These are phyloP conservation scores for Daldinia sp. DNA, from an alignment of 2,329 filamentous ascomycete genomes.

Conservation along the genomic window DNA sequence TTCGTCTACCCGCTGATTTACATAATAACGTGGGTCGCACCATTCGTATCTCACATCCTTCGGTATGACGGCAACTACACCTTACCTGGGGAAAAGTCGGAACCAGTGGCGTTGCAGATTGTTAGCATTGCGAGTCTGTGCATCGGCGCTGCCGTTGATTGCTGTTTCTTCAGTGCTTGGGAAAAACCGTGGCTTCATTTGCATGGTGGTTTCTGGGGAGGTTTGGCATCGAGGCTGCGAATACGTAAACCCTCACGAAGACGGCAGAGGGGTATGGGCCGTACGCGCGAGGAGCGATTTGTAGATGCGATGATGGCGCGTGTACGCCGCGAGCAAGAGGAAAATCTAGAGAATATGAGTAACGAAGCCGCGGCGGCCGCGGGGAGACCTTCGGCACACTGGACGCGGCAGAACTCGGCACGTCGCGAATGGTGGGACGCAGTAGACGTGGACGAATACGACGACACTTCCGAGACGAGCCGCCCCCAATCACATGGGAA, in stretches of 20 bases:
- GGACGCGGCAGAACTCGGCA: neutral
- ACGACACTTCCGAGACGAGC: constrained; percentile 30
- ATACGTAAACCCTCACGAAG: constrained; percentile 28
- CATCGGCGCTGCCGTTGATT: constrained; percentile 76
- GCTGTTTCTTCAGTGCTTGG: constrained; percentile 73
- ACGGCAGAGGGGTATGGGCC: constrained; percentile 51
- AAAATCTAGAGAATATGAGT: constrained; percentile 51
- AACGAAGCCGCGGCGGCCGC: constrained; percentile 36
- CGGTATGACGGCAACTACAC: constrained; percentile 60
- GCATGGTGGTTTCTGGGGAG: constrained; percentile 51
- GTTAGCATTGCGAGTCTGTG: constrained; percentile 69
- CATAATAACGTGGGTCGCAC: constrained; percentile 77
- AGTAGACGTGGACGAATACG: constrained; percentile 48
- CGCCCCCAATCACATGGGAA: neutral
- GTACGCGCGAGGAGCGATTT: constrained; percentile 65
- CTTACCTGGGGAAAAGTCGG: constrained; percentile 9
- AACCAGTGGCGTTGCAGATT: constrained; percentile 67
- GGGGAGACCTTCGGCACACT: constrained; percentile 23
- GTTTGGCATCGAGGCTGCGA: constrained; percentile 45
- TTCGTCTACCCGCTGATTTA: constrained; percentile 84
- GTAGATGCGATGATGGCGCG: constrained; percentile 63
- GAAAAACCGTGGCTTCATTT: constrained; percentile 79
- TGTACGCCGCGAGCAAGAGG: constrained; percentile 63
- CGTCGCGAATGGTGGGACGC: constrained; percentile 58
- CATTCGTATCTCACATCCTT: constrained; percentile 74